Conservation (phyloP, 495 filamentous ascomycete genomes). For the Beverwykella pulmonaria region DNA sequence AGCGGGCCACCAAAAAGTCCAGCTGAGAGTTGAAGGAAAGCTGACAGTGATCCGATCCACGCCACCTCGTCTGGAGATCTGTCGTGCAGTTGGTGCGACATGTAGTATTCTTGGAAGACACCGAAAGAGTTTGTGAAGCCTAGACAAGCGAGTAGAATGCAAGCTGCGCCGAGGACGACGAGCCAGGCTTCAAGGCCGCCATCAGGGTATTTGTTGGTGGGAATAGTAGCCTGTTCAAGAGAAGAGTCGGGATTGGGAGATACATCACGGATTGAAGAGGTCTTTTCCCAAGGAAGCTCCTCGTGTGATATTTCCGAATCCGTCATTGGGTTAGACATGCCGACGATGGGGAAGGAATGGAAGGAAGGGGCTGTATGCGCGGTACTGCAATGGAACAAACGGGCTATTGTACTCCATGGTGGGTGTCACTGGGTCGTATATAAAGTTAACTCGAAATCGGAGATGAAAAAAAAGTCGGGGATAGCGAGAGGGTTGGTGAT, state of each 20-base stretch:
- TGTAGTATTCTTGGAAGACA: constrained; percentile 65
- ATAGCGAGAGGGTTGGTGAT: too few species aligned
- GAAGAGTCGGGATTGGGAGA: neutral
- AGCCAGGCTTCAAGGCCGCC: constrained; percentile 42
- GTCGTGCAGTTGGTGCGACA: constrained; percentile 51
- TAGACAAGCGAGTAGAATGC: constrained; percentile 56
- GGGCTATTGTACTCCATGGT: too few species aligned
- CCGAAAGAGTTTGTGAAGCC: constrained; percentile 68
- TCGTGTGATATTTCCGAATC: too few species aligned
- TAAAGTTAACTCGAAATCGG: too few species aligned
- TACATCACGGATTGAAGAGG: neutral
- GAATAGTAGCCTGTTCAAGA: neutral
- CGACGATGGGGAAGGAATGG: too few species aligned
- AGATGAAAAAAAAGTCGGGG: too few species aligned
- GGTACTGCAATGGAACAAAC: too few species aligned
- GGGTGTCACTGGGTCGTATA: too few species aligned
- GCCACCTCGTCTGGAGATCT: constrained; percentile 56
- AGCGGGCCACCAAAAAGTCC: constrained; percentile 54
- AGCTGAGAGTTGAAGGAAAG: constrained; percentile 54
- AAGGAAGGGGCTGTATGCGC: too few species aligned
- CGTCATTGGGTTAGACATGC: too few species aligned
- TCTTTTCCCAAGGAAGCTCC: too few species aligned
- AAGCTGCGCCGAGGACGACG: constrained; percentile 36
- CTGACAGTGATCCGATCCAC: constrained; percentile 62
- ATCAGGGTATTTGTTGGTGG: constrained; percentile 43